Evolutionary conservation across 352 stramenopile genomes (phyloP).

Genomic region (Halophytophthora polymorphica): DNA sequence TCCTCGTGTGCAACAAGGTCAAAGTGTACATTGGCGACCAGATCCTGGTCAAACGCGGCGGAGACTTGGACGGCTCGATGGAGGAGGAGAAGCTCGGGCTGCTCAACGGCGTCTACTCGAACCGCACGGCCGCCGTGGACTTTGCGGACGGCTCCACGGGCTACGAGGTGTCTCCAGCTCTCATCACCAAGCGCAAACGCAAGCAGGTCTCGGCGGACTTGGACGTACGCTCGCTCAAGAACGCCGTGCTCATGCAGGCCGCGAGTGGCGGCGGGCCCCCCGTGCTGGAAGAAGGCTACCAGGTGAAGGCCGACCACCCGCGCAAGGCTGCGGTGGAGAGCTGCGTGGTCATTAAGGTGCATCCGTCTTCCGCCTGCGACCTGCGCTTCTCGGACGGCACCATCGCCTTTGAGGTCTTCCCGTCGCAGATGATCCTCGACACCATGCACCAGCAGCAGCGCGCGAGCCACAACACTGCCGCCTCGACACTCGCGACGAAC

Average conservation of each 20-base stretch:
- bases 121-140: constrained; percentile 67
- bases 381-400: constrained; percentile 74
- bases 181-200: constrained; percentile 61
- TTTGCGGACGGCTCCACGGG: constrained; percentile 74
- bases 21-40: constrained; percentile 81
- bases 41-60: constrained; percentile 61
- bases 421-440: constrained; percentile 78
- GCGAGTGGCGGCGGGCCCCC: constrained; percentile 10
- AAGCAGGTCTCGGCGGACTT: constrained; percentile 34
- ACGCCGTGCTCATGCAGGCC: constrained; percentile 71
- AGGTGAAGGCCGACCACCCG: constrained; percentile 73
- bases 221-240: constrained; percentile 69
- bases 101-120: constrained; percentile 77
- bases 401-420: constrained; percentile 73
- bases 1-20: constrained; percentile 55
- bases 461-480: constrained; percentile 7
- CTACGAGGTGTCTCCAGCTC: constrained; percentile 52
- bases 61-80: constrained; percentile 40
- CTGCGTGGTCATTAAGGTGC: constrained; percentile 68
- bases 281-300: constrained; percentile 61
- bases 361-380: constrained; percentile 58
- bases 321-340: constrained; percentile 53
- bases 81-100: constrained; percentile 65
- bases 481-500: constrained; percentile 6
- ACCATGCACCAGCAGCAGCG: constrained; percentile 16